Base-by-base conservation (phyloP, 441 rosid genomes). In the Gossypium davidsonii region DNA sequence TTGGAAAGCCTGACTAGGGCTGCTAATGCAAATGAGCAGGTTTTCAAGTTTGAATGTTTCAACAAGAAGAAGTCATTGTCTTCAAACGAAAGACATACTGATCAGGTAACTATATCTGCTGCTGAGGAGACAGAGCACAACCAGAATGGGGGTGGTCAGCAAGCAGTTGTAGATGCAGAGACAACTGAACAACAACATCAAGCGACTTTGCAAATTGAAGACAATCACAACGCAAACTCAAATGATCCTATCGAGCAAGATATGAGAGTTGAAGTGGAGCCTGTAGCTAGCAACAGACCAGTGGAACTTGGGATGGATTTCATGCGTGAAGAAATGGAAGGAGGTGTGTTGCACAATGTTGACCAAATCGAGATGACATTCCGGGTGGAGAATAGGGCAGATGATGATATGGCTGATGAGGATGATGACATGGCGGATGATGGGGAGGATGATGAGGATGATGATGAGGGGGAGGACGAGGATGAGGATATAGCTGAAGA, bases 401-500 rank as follows among this genome's bases (percentile, higher is more conserved):
- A 91, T 81, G 94, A 91, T 86, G 98, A 90, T 73, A 93, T 89
- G 94, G 98, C 87, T 52, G 99, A 94, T 79, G 97, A 94, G 72
- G 98, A 86, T 69, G 97, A 92, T 79, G 98, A 93, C 80, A 86
- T 88, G 86, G 94, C 86, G 69, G 91, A 90, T 83, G 95, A 90
- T 63, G 98, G 89, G 73, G 99, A 95, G 74, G 98, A 86, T 77
- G 92, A 88, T 15, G 99, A 93, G 57, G 99, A 94, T 49, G 96
- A 88, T 8, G 96, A 86, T 1, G 93, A 87, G 6, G 90, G 82
- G 3, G 95, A 86, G 34, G 96, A 85, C 63, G 96, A 90, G 70
- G 99, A 93, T 57, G 97, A 91, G 74, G 99, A 92, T 79, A 87
- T 88, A 82, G 94, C 90, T 72, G 99, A 88, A 83, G 98, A 93